These are phyloP conservation scores for Monosporascus sp. DNA, from an alignment of 2,329 filamentous ascomycete species.

Conservation along the genomic window DNA sequence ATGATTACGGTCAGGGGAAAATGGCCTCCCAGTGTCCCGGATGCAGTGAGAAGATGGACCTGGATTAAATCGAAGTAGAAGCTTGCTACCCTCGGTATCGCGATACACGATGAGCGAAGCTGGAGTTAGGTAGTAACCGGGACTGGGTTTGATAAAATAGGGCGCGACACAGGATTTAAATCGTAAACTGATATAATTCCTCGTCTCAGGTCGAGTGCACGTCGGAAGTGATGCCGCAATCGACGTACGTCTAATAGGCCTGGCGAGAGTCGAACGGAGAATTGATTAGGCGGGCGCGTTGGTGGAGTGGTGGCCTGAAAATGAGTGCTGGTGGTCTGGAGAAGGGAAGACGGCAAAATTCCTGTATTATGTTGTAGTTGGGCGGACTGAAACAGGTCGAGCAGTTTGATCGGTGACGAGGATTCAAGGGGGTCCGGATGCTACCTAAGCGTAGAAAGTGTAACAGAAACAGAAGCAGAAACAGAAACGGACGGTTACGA, in stretches of 20 bases:
- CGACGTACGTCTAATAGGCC: no score
- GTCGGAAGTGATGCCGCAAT: no score
- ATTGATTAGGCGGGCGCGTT: no score
- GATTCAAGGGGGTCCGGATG: constrained; percentile 18
- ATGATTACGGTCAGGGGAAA: background rate
- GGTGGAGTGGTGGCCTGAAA: constrained; percentile 1
- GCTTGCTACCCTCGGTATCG: no score
- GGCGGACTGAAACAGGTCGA: constrained; percentile 30
- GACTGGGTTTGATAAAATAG: no score
- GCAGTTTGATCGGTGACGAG: constrained; percentile 29
- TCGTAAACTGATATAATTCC: no score
- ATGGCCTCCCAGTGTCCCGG: background rate
- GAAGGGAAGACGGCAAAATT: constrained; percentile 12
- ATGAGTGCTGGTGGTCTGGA: constrained; percentile 20
- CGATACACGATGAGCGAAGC: no score
- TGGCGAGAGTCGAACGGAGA: no score
- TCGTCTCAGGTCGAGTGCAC: no score
- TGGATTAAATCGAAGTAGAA: no score
- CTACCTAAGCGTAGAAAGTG: constrained; percentile 10
- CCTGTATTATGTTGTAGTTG: constrained; percentile 12
- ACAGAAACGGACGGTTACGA: background rate
- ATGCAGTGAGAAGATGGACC: background rate
- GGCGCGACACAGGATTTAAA: no score
- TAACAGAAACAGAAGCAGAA: background rate
- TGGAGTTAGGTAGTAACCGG: no score